phyloP scores from a whole-genome alignment of 352 stramenopile species.

The Pythium folliculosum region DNA sequence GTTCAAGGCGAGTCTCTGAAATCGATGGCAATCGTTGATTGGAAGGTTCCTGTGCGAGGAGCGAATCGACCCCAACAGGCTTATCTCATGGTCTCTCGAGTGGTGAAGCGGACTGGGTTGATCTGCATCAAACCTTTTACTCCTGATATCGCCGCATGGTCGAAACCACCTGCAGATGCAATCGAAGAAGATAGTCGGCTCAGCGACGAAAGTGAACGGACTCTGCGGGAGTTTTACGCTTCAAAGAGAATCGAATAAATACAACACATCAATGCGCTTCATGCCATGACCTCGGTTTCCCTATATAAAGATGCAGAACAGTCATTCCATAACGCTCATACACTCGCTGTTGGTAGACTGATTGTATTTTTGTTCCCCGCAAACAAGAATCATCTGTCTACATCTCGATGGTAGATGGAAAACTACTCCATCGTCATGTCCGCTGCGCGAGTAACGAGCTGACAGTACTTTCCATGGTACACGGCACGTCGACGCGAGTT shows the following conservation, averaged over 20 bases:
- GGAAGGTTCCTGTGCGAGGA: constrained; percentile 16
- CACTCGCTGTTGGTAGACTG: neutral
- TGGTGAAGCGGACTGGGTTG: constrained; percentile 12
- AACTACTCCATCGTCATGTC: constrained; percentile 13
- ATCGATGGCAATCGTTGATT: constrained; percentile 21
- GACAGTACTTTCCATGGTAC: constrained; percentile 20
- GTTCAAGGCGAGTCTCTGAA: constrained; percentile 24
- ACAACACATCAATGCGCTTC: no score
- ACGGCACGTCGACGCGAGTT: constrained; percentile 23
- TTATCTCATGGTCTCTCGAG: constrained; percentile 30
- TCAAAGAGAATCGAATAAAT: no score
- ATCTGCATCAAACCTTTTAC: constrained; percentile 20
- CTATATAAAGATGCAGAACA: no score
- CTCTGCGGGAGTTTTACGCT: constrained; percentile 4
- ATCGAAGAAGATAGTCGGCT: constrained; percentile 28
- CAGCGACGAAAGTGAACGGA: neutral
- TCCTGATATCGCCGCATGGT: constrained; percentile 9
- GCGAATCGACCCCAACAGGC: constrained; percentile 26
- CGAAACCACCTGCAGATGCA: constrained; percentile 14
- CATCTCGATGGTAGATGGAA: neutral
- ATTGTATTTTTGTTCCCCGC: neutral
- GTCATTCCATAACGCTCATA: neutral
- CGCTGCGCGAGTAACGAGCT: constrained; percentile 17
- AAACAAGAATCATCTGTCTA: neutral
- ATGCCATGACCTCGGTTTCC: no score